phyloP scores from a whole-genome alignment of 345 rosid species.

The Eucalyptus caleyi region DNA sequence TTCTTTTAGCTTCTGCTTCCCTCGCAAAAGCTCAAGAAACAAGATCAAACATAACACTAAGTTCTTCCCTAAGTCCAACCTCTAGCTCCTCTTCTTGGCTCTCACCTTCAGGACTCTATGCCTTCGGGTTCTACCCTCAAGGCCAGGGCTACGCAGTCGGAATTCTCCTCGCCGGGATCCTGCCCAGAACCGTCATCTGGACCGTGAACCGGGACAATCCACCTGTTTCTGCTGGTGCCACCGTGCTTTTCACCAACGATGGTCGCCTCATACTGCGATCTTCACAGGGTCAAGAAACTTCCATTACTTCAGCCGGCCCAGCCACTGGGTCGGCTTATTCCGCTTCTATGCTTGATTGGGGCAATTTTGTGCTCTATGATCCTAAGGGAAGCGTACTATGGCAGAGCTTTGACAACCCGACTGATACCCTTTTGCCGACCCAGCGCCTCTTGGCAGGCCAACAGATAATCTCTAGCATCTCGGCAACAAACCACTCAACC shows the following conservation, averaged over 20 bases:
- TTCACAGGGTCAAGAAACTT: accelerated
- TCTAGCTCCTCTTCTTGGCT: not conserved
- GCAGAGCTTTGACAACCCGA: conserved; percentile 16
- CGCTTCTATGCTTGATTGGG: conserved; percentile 13
- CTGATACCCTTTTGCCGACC: conserved; percentile 8
- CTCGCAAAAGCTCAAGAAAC: not conserved
- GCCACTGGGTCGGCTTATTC: not conserved
- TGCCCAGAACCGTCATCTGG: too few species aligned
- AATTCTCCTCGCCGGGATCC: not conserved
- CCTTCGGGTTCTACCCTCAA: conserved; percentile 10
- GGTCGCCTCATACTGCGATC: too few species aligned
- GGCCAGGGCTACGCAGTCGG: conserved; percentile 2
- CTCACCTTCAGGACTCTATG: conserved; percentile 7
- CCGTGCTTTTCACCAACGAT: too few species aligned
- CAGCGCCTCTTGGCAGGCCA: not conserved
- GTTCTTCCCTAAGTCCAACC: not conserved
- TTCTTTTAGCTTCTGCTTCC: not conserved
- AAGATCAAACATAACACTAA: not conserved
- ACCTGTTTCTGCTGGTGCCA: too few species aligned
- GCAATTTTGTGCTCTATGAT: conserved; percentile 2
- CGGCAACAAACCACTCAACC: not conserved
- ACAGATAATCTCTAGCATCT: conserved; percentile 2
- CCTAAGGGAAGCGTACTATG: not conserved
- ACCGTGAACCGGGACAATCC: too few species aligned
- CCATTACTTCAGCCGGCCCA: accelerated